Conservation (phyloP, 306 rosid species). For the Vigna mungo region DNA sequence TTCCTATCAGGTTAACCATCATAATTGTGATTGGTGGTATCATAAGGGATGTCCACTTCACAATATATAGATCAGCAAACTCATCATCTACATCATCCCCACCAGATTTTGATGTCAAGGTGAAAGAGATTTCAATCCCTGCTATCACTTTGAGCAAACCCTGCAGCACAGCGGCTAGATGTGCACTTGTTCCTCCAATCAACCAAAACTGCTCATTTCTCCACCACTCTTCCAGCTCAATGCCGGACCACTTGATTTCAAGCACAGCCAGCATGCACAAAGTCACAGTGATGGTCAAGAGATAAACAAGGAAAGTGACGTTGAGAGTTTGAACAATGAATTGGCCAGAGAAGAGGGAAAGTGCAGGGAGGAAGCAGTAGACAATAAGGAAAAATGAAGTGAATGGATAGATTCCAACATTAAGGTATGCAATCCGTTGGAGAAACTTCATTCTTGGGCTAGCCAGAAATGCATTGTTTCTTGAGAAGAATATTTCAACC, state of each 20-base stretch:
- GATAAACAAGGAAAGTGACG: slow-evolving; percentile 86
- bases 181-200: slow-evolving; percentile 98
- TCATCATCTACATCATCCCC: slow-evolving; percentile 91
- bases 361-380: slow-evolving; percentile 97
- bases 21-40: slow-evolving; percentile 92
- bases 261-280: slow-evolving; percentile 88
- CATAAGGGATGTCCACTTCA: slow-evolving; percentile 92
- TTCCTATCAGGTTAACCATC: slow-evolving; percentile 88
- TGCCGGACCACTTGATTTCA: slow-evolving; percentile 94
- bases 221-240: slow-evolving; percentile 99
- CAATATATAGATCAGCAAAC: slow-evolving; percentile 83
- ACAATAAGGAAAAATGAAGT: slow-evolving; percentile 93
- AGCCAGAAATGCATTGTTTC: slow-evolving; percentile 90
- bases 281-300: slow-evolving; percentile 72
- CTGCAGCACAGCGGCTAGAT: slow-evolving; percentile 94
- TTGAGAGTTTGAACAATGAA: slow-evolving; percentile 88
- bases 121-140: slow-evolving; percentile 95
- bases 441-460: slow-evolving; percentile 86
- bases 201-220: slow-evolving; percentile 97
- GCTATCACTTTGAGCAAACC: slow-evolving; percentile 91
- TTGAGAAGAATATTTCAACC: slow-evolving; percentile 94
- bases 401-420: slow-evolving; percentile 96
- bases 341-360: slow-evolving; percentile 95
- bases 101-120: slow-evolving; percentile 86
- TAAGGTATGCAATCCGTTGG: slow-evolving; percentile 90